phyloP scores from a whole-genome alignment of 495 filamentous ascomycete species.

The Penicillium cataractarum region DNA sequence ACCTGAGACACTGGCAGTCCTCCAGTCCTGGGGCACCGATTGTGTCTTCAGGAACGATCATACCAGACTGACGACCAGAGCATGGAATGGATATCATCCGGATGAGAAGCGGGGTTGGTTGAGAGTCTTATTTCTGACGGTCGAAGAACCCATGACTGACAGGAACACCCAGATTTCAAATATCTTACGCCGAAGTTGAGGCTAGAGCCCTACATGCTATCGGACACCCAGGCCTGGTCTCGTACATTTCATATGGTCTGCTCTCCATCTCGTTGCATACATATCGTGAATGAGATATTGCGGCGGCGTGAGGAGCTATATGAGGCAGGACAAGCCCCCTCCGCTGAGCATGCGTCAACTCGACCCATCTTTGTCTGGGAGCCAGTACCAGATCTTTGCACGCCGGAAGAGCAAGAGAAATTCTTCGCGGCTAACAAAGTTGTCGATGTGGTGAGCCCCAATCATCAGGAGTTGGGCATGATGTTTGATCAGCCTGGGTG shows the following conservation, averaged over 20 bases:
- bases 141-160: conserved; percentile 29
- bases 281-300: conserved; percentile 67
- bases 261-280: conserved; percentile 74
- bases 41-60: conserved; percentile 68
- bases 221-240: conserved; percentile 62
- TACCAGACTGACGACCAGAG: conserved; percentile 77
- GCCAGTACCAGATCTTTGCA: conserved; percentile 87
- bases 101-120: conserved; percentile 58
- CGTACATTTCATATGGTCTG: conserved; percentile 89
- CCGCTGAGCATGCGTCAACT: conserved; percentile 26
- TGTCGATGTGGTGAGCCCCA: conserved; percentile 86
- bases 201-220: conserved; percentile 63
- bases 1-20: conserved; percentile 56
- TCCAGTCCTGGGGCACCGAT: conserved; percentile 74
- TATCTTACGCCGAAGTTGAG: conserved; percentile 88
- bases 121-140: not conserved
- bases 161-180: conserved; percentile 66
- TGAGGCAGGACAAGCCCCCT: conserved; percentile 29
- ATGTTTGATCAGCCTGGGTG: conserved; percentile 70
- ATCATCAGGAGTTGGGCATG: conserved; percentile 79
- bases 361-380: conserved; percentile 90
- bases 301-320: conserved; percentile 44
- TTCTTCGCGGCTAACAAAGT: conserved; percentile 70
- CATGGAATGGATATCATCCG: conserved; percentile 83
- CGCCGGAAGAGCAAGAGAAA: conserved; percentile 70